Evolutionary conservation across 2,329 filamentous ascomycete species (phyloP).

Genomic region (Talaromyces sp.): DNA sequence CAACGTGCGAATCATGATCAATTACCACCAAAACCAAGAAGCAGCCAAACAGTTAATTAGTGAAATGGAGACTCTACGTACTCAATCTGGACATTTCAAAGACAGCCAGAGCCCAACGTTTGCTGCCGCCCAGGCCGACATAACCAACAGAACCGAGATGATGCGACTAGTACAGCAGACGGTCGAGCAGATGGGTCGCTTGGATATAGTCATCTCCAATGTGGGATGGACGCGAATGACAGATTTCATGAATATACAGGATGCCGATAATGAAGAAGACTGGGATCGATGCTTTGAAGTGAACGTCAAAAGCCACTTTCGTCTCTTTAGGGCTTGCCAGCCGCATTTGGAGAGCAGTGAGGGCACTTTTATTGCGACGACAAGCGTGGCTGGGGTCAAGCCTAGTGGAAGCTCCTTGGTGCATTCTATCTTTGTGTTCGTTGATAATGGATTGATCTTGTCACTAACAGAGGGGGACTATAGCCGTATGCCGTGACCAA

Average conservation of each 20-base stretch:
- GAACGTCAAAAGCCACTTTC: conserved; percentile 63
- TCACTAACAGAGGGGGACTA: not conserved
- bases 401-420: conserved; percentile 59
- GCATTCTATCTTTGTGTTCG: not conserved
- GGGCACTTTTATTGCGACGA: conserved; percentile 62
- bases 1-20: conserved; percentile 37
- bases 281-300: conserved; percentile 60
- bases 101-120: not conserved
- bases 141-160: not conserved
- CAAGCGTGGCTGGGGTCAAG: conserved; percentile 62
- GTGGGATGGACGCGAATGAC: conserved; percentile 40
- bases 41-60: conserved; percentile 44
- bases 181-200: conserved; percentile 39
- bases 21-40: conserved; percentile 45
- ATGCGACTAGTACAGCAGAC: not conserved
- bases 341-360: conserved; percentile 55
- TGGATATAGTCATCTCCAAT: conserved; percentile 47
- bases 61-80: conserved; percentile 25
- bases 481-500: conserved; percentile 1
- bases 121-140: conserved; percentile 33
- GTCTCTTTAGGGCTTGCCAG: conserved; percentile 56
- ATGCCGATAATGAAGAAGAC: conserved; percentile 48
- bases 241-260: conserved; percentile 31
- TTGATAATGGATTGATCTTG: not conserved
- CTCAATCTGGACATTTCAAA: not conserved